Evolutionary conservation across 2,329 filamentous ascomycete species (phyloP).

Genomic region (Chaetomium olivaceum): DNA sequence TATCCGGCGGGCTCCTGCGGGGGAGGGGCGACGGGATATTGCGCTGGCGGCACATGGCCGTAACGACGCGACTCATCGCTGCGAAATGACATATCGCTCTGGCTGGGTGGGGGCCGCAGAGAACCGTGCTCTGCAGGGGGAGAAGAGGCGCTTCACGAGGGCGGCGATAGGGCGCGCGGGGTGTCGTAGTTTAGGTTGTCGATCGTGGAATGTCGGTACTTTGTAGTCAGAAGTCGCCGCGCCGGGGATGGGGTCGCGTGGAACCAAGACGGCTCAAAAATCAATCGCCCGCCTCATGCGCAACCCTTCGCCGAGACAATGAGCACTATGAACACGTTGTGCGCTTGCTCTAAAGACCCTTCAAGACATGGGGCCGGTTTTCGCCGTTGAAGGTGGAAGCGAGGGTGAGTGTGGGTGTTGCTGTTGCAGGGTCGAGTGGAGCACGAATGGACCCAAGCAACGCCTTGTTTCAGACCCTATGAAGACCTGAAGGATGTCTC

Average conservation of each 20-base stretch:
- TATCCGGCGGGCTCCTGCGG: constrained; percentile 37
- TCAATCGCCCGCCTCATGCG: constrained; percentile 18
- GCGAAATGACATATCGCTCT: constrained; percentile 60
- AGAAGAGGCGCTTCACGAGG: background rate
- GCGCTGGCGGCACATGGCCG: constrained; percentile 65
- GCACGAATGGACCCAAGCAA: background rate
- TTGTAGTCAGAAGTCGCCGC: background rate
- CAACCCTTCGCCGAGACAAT: background rate
- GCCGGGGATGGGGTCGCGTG: constrained; percentile 7
- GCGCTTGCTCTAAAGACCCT: background rate
- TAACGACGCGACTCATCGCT: constrained; percentile 64
- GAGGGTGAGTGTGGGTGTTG: background rate
- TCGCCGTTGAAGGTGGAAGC: constrained; percentile 8
- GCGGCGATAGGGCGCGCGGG: background rate
- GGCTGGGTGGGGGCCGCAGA: background rate
- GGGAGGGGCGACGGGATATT: constrained; percentile 57
- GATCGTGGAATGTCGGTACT: background rate
- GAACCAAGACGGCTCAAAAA: background rate
- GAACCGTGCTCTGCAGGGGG: background rate
- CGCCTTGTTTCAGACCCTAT: background rate
- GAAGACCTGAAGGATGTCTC: background rate
- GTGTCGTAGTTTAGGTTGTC: background rate
- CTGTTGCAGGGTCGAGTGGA: constrained; percentile 17
- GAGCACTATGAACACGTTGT: constrained; percentile 2
- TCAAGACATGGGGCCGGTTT: constrained; percentile 18